A percentile compares a stretch with the other conserved stretches of the same genome.
phyloP scores from a whole-genome alignment of 2,329 filamentous ascomycete species.

The Trichoderma sp. region DNA sequence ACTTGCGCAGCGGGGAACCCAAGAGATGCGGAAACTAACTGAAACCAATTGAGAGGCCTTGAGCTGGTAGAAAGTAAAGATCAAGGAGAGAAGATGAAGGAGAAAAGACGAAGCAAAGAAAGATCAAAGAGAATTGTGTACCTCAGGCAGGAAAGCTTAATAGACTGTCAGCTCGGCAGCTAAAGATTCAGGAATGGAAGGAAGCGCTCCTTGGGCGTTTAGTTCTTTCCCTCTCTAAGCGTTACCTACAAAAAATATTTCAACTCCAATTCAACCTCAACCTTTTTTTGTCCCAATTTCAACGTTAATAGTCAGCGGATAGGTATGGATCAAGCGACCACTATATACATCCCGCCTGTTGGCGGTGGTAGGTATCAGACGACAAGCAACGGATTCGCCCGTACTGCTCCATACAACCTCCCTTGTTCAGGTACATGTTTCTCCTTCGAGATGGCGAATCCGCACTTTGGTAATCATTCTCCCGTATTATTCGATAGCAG shows the following conservation, averaged over 20 bases:
- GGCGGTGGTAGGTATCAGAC: neutral
- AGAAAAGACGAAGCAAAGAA: neutral
- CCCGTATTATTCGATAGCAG: slow-evolving; percentile 6
- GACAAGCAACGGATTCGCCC: neutral
- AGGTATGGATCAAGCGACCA: neutral
- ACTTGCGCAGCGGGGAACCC: slow-evolving; percentile 15
- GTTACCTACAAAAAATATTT: neutral
- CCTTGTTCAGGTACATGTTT: neutral
- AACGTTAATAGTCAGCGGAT: neutral
- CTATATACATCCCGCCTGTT: neutral
- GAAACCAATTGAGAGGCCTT: neutral
- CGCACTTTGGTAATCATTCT: neutral
- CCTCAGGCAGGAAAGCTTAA: neutral
- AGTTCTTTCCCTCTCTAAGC: neutral
- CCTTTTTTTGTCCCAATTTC: slow-evolving; percentile 2
- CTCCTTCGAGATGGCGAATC: neutral
- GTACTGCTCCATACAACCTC: neutral
- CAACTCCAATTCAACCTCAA: neutral
- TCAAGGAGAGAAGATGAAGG: neutral
- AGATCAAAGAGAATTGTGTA: neutral
- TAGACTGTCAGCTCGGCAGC: neutral
- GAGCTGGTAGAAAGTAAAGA: neutral
- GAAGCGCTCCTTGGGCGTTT: slow-evolving; percentile 12
- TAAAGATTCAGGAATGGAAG: slow-evolving; percentile 3
- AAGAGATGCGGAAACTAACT: neutral